A percentile compares a stretch with the other conserved stretches of the same genome.
phyloP scores from a whole-genome alignment of 2,329 filamentous ascomycete species.

The Chaetomium sp. region DNA sequence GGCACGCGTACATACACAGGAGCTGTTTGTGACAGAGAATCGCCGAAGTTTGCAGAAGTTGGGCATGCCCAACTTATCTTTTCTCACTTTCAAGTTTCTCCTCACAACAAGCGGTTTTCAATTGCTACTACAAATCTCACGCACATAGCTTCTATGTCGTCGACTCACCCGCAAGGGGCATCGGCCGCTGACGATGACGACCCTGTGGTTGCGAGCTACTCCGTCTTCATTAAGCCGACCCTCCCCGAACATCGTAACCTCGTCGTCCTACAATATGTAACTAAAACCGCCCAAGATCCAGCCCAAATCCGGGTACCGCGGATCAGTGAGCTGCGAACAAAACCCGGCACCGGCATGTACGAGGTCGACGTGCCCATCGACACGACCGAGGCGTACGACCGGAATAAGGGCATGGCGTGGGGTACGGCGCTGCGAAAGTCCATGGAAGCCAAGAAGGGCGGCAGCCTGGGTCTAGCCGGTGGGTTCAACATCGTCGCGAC shows the following conservation, averaged over 20 bases:
- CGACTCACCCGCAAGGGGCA: neutral
- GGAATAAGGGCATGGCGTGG: slow-evolving; percentile 78
- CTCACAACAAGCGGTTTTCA: neutral
- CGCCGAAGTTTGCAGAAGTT: neutral
- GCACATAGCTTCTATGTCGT: slow-evolving; percentile 12
- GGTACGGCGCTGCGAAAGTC: slow-evolving; percentile 72
- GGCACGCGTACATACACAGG: too few relatives aligned
- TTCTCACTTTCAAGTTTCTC: neutral
- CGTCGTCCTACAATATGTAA: slow-evolving; percentile 87
- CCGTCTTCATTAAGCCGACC: slow-evolving; percentile 80
- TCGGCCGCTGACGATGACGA: slow-evolving; percentile 53
- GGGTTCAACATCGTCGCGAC: slow-evolving; percentile 66
- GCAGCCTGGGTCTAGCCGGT: slow-evolving; percentile 70
- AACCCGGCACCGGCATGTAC: slow-evolving; percentile 77
- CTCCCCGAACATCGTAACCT: slow-evolving; percentile 65
- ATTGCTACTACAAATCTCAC: neutral
- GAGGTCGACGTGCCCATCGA: slow-evolving; percentile 90
- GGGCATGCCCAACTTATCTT: neutral
- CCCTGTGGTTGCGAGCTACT: slow-evolving; percentile 74
- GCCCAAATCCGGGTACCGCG: slow-evolving; percentile 58
- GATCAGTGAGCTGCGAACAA: slow-evolving; percentile 77
- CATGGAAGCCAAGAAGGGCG: slow-evolving; percentile 60
- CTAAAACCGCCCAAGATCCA: slow-evolving; percentile 64
- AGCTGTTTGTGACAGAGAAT: neutral
- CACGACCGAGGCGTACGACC: slow-evolving; percentile 75